Evolutionary conservation across 306 rosid genomes (phyloP), one percentile per base, ranked within the genome.

Genomic region (Malus sieversii): DNA sequence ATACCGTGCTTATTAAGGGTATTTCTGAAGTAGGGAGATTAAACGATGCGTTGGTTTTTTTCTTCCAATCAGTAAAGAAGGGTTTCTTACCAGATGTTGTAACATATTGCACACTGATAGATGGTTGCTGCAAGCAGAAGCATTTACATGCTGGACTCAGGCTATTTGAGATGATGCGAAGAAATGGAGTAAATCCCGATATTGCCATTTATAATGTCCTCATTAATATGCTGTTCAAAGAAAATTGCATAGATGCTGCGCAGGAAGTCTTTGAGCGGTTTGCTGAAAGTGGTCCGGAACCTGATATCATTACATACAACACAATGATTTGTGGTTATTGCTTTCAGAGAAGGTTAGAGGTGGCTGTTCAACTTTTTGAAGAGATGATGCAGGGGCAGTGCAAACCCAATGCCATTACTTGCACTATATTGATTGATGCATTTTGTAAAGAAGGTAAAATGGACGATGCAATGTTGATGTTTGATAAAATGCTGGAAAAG

Each of bases 261-360:
- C 19, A 14, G 13, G 11, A 4, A 30, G 81, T 81, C 45, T 76
- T 81, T 29, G 60, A 65, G 42, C 53, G 58, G 32, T 69, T 76
- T 13, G 72, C 60, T 29, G 75, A 53, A 58, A 66, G 68, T 35
- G 81, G 81, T 22, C 78, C 61, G 1, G 22, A 66, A 44, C 81
- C 81, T 72, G 84, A 81, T 72, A 72, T 67, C 22, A 44, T 81
- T 58, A 81, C 84, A 40, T 77, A 72, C 70, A 82, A 82, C 61
- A 77, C 82, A 59, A 73, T 82, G 82, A 60, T 73, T 61, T 73
- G 79, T 82, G 85, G 85, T 40, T 77, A 77, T 68, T 82, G 79
- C 61, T 58, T 64, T 18, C 25, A 53, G 80, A 35, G 55, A 64
- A 60, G 53, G 63, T 68, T 77, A 81, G 79, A 82, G 3, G 72